Evolutionary conservation across 2,329 filamentous ascomycete genomes (phyloP).

Genomic region (Scytalidium sp.): DNA sequence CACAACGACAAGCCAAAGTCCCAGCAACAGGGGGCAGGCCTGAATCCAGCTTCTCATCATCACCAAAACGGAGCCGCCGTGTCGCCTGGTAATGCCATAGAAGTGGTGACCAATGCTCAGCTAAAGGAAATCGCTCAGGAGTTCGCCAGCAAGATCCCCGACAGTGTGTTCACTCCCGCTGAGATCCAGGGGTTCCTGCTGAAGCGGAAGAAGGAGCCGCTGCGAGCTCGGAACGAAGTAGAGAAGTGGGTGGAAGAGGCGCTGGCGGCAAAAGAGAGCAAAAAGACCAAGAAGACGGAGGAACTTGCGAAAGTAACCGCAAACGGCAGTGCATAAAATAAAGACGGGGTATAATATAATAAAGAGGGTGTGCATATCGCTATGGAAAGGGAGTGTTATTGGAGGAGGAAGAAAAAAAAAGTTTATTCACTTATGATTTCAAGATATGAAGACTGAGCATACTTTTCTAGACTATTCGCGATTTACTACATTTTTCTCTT

Average conservation of each 20-base stretch:
- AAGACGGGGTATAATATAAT: neutral
- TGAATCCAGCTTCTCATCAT: no score
- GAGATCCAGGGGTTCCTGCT: constrained; percentile 65
- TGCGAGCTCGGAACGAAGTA: constrained; percentile 51
- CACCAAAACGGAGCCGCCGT: no score
- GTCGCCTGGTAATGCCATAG: neutral
- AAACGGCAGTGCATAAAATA: no score
- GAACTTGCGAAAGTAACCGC: neutral
- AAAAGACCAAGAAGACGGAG: neutral
- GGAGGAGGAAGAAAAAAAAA: no score
- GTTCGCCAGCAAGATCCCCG: constrained; percentile 53
- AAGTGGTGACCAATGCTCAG: constrained; percentile 31
- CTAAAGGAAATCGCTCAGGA: constrained; percentile 29
- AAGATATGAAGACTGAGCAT: no score
- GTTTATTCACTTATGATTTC: no score
- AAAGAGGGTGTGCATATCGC: no score
- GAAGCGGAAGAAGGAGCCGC: constrained; percentile 58
- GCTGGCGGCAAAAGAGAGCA: constrained; percentile 23
- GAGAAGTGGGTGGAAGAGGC: constrained; percentile 51
- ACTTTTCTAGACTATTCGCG: no score
- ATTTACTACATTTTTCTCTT: no score
- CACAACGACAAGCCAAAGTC: neutral
- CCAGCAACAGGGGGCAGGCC: no score
- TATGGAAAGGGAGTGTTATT: no score
- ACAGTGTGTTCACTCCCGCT: constrained; percentile 52